Evolutionary conservation across 2,329 filamentous ascomycete species (phyloP), one percentile per base, ranked within the genome.

Genomic region (Alternaria novae-zelandiae): DNA sequence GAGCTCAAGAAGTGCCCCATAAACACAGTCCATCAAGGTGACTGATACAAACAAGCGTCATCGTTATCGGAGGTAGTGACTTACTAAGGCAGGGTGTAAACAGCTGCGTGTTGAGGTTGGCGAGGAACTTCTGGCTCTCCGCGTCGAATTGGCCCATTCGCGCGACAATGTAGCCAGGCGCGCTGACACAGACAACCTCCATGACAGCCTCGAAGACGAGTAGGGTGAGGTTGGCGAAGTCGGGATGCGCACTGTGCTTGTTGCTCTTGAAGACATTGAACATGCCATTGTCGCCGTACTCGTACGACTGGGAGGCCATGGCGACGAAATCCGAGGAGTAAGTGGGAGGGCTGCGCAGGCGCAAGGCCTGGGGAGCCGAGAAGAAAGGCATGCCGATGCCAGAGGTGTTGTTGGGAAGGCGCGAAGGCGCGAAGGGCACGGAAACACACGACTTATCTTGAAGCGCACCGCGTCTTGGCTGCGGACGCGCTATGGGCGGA

Each of bases 71-170:
- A 13, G 28, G 26, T 21, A 17, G 25, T 50, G 11, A 51, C 77
- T 66, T 89, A 96, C 93, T 96, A 68, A 99, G 89, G 80, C 96
- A 98, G 69, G 96, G 96, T 28, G 96, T 99, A 81, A 99, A 99
- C 45, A 99, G 86, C 83, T 92, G 92, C 63, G 97, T 94, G 80
- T 99, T 99, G 71, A 99, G 86, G 77, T 99, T 97, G 57, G 96
- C 95, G 54, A 97, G 86, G 77, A 99, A 96, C 81, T 97, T 98
- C 80, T 99, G 96, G 79, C 94, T 92, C 55, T 97, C 94, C 67
- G 93, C 93, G 81, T 97, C 93, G 81, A 99, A 98, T 83, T 97
- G 92, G 78, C 96, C 96, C 73, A 93, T 86, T 43, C 91, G 86
- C 12, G 96, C 96, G 57, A 97, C 89, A 67, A 99, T 91, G 82